Evolutionary conservation across 345 rosid species (phyloP).

Genomic region (Euphorbia peplus): DNA sequence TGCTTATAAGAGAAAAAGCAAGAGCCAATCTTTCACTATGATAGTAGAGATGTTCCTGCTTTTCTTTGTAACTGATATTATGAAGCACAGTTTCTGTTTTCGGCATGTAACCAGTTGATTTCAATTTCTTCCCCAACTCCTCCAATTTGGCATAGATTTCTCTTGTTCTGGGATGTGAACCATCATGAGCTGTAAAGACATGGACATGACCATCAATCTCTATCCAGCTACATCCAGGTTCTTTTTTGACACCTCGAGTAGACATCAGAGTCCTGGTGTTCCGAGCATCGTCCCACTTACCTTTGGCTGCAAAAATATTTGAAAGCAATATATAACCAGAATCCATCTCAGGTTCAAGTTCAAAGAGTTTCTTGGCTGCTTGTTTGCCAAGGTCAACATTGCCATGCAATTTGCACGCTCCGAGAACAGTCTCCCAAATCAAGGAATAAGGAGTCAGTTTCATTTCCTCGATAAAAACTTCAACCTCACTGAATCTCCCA

Average conservation of each 20-base stretch:
- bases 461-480: constrained; percentile 29
- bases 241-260: constrained; percentile 26
- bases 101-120: constrained; percentile 15
- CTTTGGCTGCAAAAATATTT: constrained; percentile 35
- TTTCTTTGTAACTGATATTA: constrained; percentile 14
- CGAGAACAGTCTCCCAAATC: constrained; percentile 41
- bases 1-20: constrained; percentile 23
- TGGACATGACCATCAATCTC: constrained; percentile 27
- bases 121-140: constrained; percentile 18
- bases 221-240: constrained; percentile 41
- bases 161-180: constrained; percentile 25
- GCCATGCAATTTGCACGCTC: constrained; percentile 36
- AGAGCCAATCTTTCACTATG: constrained; percentile 32
- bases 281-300: constrained; percentile 28
- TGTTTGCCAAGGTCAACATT: constrained; percentile 32
- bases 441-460: constrained; percentile 25
- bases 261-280: constrained; percentile 32
- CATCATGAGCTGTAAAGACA: constrained; percentile 33
- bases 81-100: constrained; percentile 20
- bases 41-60: constrained; percentile 13
- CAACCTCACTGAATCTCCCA: constrained; percentile 34
- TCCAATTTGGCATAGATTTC: constrained; percentile 27
- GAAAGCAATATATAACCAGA: constrained; percentile 34
- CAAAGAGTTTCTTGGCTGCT: constrained; percentile 37
- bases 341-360: constrained; percentile 32